Conservation (phyloP, 305 asterid genomes). For the Andrographis paniculata region DNA sequence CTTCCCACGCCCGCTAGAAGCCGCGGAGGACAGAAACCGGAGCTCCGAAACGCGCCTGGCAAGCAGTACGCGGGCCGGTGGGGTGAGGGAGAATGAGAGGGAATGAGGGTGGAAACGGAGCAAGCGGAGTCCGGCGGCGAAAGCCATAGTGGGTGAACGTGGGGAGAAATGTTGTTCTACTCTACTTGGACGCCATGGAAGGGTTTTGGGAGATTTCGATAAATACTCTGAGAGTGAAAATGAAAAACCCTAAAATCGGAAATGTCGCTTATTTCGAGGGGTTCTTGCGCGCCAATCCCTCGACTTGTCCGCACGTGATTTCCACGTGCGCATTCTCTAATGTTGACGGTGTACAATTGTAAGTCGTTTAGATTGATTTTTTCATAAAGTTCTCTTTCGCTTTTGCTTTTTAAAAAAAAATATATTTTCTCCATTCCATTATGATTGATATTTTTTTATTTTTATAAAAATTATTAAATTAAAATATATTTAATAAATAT, state of each 20-base stretch:
- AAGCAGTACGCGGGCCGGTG: constrained; percentile 30
- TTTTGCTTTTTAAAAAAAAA: too few species aligned
- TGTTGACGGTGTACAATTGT: too few species aligned
- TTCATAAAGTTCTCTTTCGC: too few species aligned
- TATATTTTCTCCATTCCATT: too few species aligned
- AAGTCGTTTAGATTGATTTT: too few species aligned
- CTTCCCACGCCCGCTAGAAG: constrained; percentile 22
- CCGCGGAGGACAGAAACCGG: constrained; percentile 42
- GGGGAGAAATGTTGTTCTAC: not conserved
- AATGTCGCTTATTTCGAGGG: not conserved
- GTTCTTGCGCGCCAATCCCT: not conserved
- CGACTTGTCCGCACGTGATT: not conserved
- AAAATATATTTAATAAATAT: too few species aligned
- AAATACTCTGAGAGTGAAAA: not conserved
- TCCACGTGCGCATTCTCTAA: not conserved
- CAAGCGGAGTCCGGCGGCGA: constrained; percentile 52
- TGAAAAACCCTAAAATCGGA: not conserved
- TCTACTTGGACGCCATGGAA: not conserved
- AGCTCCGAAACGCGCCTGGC: constrained; percentile 32
- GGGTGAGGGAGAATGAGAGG: constrained; percentile 23
- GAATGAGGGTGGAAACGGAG: constrained; percentile 34
- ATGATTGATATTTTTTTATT: too few species aligned
- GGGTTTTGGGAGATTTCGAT: not conserved
- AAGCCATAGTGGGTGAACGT: constrained; percentile 30
- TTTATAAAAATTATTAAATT: too few species aligned